A percentile compares a stretch with the other conserved stretches of the same genome.
Evolutionary conservation across 2,329 filamentous ascomycete genomes (phyloP).

Genomic region (Biscogniauxia sp.): DNA sequence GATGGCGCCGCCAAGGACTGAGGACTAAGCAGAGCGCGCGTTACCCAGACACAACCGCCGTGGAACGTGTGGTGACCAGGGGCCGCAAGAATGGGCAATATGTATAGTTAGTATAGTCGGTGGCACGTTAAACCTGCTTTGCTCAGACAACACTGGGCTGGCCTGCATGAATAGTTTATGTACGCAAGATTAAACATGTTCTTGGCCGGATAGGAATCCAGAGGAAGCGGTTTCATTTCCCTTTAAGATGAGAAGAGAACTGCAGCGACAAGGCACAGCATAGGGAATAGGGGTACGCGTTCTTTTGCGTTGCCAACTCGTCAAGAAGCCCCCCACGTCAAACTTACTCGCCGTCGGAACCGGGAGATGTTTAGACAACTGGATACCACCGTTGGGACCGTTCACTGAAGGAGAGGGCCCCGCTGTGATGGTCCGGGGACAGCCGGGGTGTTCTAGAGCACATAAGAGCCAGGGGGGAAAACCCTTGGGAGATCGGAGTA

Average conservation of each 20-base stretch:
- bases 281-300: not conserved
- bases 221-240: not conserved
- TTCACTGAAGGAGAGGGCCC: not conserved
- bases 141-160: not conserved
- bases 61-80: not conserved
- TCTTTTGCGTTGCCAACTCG: not conserved
- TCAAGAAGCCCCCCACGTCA: not conserved
- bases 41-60: not conserved
- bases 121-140: not conserved
- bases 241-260: not conserved
- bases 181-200: not conserved
- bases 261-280: not conserved
- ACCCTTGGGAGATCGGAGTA: not conserved
- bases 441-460: not conserved
- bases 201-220: not conserved
- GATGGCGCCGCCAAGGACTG: not conserved
- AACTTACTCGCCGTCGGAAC: not conserved
- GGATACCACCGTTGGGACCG: not conserved
- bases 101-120: not conserved
- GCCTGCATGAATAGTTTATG: not conserved
- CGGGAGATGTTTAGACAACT: not conserved
- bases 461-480: not conserved
- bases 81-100: not conserved
- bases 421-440: not conserved
- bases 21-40: too few species aligned